Evolutionary conservation across 345 rosid genomes (phyloP), one percentile per base, ranked within the genome.

Genomic region (Rhodamnia rubescens): DNA sequence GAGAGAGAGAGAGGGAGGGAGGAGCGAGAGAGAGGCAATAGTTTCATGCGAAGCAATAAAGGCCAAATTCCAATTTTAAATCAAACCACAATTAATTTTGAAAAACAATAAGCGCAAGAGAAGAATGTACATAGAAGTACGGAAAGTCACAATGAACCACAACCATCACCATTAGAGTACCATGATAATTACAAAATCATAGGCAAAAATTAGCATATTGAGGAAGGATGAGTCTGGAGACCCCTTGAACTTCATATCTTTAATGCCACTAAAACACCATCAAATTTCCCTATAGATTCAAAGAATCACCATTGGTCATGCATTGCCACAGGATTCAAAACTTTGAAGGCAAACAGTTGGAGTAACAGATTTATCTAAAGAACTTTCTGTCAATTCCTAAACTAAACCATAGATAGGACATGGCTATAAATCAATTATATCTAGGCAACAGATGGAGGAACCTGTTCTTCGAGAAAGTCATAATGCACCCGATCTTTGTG

Each of bases 401-500:
- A 32, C 78, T 21, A 36, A 36, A 69, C 12, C 24, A 36, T 69
- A 36, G 12, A 69, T 36, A 69, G 47, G 44, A 69, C 20, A 69
- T 69, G 26, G 40, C 18, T 69, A 69, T 24, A 69, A 69, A 85
- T 40, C 36, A 40, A 50, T 51, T 13, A 69, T 9, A 69, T 69
- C 44, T 69, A 8, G 78, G 47, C 47, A 69, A 69, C 13, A 36
- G 78, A 74, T 49, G 42, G 75, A 47, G 85, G 47, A 74, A 93
- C 99, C 95, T 91, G 94, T 83, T 96, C 98, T 54, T 96, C 98
- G 69, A 87, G 90, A 86, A 95, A 96, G 91, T 94, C 96, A 86
- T 91, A 94, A 50, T 86, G 85, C 83, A 54, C 78, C 61, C 83
- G 90, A 83, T 90, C 93, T 88, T 89, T 87, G 83, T 87, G 88